Evolutionary conservation across 179 eudicot genomes (phyloP), one percentile per base, ranked within the genome.

Genomic region (Drosera spatulata): DNA sequence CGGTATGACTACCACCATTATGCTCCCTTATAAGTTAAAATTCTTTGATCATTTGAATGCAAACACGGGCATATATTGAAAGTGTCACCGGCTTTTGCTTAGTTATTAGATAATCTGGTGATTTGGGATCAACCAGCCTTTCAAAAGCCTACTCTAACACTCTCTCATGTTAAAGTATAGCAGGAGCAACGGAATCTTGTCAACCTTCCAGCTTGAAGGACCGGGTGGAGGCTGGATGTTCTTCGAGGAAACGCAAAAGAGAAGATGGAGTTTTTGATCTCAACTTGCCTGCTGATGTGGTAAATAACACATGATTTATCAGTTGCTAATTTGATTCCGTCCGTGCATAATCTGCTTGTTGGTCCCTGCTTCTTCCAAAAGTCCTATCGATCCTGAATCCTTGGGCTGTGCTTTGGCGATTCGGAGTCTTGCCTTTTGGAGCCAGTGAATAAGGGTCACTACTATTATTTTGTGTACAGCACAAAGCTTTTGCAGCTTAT

Each of bases 271-370:
- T 65, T 68, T 77, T 77, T 68, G 81, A 77, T 71, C 55, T 77
- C 68, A 77, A 77, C 68, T 65, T 77, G 56, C 81, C 81, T 45
- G 73, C 78, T 15, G 79, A 74, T 49, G 54, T 65, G 76, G 53
- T 69, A 60, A 64, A 64, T 63, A 68, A 74, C 58, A 59, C 62
- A 52, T 62, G 66, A 70, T 60, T 49, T 45, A 47, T 44, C 45
- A 1, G 41, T 46, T 6, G 14, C 66, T 47, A 61, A 37, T 22
- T 37, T 53, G 12, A 49, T 49, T 49, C 11, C 11, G 5, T 49
- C n/a, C 12, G 52, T 13, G 5, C 12, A n/a, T 49, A 49, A 49
- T 49, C 52, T 49, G 52, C 52, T 49, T 11, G 12, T 4, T 49
- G 52, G 11, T 49, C 1, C 5, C 5, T 49, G 12, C 12, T n/a